Evolutionary conservation across 208 protist species (phyloP), one percentile per base, ranked within the genome.

Genomic region (Lotmaria passim): DNA sequence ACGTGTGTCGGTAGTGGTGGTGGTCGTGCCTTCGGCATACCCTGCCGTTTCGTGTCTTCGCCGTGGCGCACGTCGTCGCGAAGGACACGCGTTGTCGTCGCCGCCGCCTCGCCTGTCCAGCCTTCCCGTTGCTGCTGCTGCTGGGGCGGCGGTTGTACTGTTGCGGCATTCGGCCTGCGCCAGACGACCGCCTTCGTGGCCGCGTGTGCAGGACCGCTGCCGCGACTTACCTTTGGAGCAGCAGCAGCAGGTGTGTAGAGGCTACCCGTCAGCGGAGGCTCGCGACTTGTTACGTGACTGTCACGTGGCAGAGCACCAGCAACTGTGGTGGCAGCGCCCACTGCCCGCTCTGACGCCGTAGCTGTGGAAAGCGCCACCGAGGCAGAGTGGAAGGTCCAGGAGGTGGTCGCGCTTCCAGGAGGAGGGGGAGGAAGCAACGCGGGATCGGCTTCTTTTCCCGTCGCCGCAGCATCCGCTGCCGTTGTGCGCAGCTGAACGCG

Each of bases 331-430:
- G 43, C 30, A 26, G 19, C 17, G 19, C 38, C 56, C 8, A 28
- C 26, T n/a, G 57, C 23, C 28, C 39, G 47, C 26, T 36, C 41
- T 15, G 26, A 50, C 38, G 14, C 55, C 12, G 34, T 14, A 7
- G 24, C 30, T 3, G 63, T 60, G 14, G 61, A 15, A 14, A 56
- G 2, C 28, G 48, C 36, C 36, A 50, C 17, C 33, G 65, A 44
- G 15, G 66, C 43, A n/a, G 79, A 85, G 26, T 73, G 75, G 26
- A 85, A 85, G 30, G 79, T 81, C 79, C 79, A 85, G 17, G 73
- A 81, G 21, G 79, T 76, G 48, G 28, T 60, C 4, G 69, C 53
- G 56, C 71, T 77, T 47, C 26, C 48, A 3, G 55, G 61, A n/a
- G 61, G 44, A 3, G 55, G 61, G 12, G 61, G 44, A 15, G 30